These are phyloP conservation scores for Herpotrichia juniperi DNA, from an alignment of 2,329 filamentous ascomycete species.

Conservation along the genomic window DNA sequence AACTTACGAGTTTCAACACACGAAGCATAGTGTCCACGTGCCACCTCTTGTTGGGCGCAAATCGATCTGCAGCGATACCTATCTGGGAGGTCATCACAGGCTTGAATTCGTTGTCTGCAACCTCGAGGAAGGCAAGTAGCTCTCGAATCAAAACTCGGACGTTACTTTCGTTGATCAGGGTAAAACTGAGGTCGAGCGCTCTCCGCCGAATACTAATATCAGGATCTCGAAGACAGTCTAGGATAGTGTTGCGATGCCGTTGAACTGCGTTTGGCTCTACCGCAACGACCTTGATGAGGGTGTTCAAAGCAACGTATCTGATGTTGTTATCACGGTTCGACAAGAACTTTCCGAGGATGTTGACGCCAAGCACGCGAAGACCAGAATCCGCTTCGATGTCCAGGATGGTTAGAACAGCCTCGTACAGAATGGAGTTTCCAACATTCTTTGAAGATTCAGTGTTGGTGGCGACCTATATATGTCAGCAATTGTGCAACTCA, in stretches of 20 bases:
- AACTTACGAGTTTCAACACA: slow-evolving; percentile 74
- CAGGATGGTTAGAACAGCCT: slow-evolving; percentile 94
- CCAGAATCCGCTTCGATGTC: slow-evolving; percentile 98
- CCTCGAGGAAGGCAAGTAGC: slow-evolving; percentile 91
- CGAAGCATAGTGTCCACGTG: slow-evolving; percentile 97
- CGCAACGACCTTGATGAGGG: slow-evolving; percentile 95
- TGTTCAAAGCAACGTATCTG: slow-evolving; percentile 96
- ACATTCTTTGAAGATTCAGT: slow-evolving; percentile 99
- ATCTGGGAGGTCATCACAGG: slow-evolving; percentile 98
- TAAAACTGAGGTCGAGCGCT: slow-evolving; percentile 97
- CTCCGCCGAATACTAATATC: slow-evolving; percentile 97
- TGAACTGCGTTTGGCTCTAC: slow-evolving; percentile 98
- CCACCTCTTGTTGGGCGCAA: slow-evolving; percentile 96
- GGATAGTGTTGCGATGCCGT: slow-evolving; percentile 93
- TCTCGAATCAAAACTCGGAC: slow-evolving; percentile 93
- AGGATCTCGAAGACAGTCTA: slow-evolving; percentile 93
- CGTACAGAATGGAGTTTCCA: slow-evolving; percentile 96
- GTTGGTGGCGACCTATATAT: slow-evolving; percentile 79
- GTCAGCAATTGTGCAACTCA: slow-evolving; percentile 16
- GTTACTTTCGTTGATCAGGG: slow-evolving; percentile 95
- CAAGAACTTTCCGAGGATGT: slow-evolving; percentile 97
- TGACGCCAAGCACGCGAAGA: slow-evolving; percentile 90
- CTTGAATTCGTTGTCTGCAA: slow-evolving; percentile 98
- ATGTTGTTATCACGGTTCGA: slow-evolving; percentile 99
- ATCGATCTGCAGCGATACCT: slow-evolving; percentile 93